A percentile compares a stretch with the other conserved stretches of the same genome.
phyloP scores from a whole-genome alignment of 495 filamentous ascomycete genomes.

The Aspergillus diversus region DNA sequence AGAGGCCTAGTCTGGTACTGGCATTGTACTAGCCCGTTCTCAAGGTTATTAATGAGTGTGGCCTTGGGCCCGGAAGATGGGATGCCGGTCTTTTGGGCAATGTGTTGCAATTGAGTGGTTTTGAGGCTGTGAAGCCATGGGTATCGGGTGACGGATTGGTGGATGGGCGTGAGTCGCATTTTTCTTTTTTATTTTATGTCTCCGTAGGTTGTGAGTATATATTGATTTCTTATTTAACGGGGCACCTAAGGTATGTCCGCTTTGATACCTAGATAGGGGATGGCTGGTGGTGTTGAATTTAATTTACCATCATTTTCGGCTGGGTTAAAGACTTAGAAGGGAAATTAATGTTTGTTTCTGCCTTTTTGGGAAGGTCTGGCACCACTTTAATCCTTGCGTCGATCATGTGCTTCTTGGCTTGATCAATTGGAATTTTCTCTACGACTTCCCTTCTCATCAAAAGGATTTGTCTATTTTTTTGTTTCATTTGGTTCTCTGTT shows the following conservation, averaged over 20 bases:
- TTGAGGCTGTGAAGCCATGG: slow-evolving; percentile 46
- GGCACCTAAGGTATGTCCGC: no score
- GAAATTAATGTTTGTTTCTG: no score
- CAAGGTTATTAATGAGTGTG: slow-evolving; percentile 34
- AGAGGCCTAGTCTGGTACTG: background rate
- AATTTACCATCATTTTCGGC: no score
- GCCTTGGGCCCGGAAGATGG: slow-evolving; percentile 54
- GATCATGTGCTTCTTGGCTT: background rate
- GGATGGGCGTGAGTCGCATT: slow-evolving; percentile 15
- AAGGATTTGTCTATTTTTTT: background rate
- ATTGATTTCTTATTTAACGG: no score
- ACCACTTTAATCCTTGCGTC: background rate
- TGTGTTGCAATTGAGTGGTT: slow-evolving; percentile 48
- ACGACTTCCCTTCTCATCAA: no score
- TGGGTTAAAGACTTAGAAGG: no score
- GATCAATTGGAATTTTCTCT: no score
- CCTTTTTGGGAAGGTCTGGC: no score
- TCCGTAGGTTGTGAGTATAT: no score
- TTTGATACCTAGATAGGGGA: no score
- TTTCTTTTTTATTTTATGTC: background rate
- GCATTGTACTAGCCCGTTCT: slow-evolving; percentile 24
- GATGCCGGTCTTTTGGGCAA: slow-evolving; percentile 58
- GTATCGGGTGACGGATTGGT: background rate
- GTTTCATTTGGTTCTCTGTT: background rate
- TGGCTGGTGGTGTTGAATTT: no score